phyloP scores from a whole-genome alignment of 257 asterid species.

The Solanum habrochaites region DNA sequence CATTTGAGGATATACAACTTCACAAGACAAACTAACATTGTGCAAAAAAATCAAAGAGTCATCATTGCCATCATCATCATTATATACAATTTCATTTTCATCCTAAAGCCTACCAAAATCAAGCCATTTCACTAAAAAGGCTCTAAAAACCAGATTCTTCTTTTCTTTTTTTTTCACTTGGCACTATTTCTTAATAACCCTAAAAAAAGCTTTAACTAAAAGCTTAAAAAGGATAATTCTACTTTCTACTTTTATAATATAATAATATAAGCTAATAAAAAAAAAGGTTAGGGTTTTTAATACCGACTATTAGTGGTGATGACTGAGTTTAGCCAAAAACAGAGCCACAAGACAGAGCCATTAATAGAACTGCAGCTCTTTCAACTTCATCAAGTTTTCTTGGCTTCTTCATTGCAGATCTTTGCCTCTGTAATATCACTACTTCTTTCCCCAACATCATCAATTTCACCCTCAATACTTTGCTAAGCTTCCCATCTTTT shows the following conservation, averaged over 20 bases:
- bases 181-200: background rate
- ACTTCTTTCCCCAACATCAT: constrained; percentile 32
- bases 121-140: background rate
- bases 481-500: constrained; percentile 7
- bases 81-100: background rate
- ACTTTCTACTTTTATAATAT: background rate
- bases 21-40: background rate
- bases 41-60: background rate
- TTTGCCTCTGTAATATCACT: constrained; percentile 12
- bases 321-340: constrained; percentile 25
- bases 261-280: background rate
- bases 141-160: background rate
- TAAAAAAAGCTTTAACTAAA: background rate
- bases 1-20: too few relatives aligned
- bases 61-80: background rate
- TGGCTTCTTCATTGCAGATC: constrained; percentile 9
- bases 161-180: background rate
- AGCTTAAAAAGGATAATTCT: background rate
- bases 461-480: constrained; percentile 23
- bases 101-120: background rate
- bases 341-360: constrained; percentile 70
- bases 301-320: background rate
- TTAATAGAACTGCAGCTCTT: constrained; percentile 68
- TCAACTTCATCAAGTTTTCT: constrained; percentile 21
- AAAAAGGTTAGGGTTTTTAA: background rate